phyloP scores from a whole-genome alignment of 495 filamentous ascomycete genomes.

The Cercophora sp. region DNA sequence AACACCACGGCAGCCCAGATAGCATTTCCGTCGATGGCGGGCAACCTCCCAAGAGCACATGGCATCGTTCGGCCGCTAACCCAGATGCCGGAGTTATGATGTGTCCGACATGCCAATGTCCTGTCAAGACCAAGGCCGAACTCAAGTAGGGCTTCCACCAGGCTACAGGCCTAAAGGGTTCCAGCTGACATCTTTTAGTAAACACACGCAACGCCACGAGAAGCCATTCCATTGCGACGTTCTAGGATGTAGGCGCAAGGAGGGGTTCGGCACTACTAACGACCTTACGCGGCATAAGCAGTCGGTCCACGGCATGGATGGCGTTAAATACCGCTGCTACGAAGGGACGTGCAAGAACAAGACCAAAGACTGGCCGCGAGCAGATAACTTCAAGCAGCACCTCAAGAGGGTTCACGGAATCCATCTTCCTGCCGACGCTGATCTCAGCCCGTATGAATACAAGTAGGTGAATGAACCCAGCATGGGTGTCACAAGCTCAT shows the following conservation, averaged over 20 bases:
- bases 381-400: slow-evolving; percentile 91
- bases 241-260: slow-evolving; percentile 52
- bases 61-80: slow-evolving; percentile 4
- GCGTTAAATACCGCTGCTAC: slow-evolving; percentile 64
- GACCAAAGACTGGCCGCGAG: slow-evolving; percentile 77
- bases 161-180: background rate
- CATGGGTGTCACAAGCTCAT: background rate
- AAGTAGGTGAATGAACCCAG: slow-evolving; percentile 38
- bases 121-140: slow-evolving; percentile 48
- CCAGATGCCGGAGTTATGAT: slow-evolving; percentile 15
- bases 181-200: slow-evolving; percentile 47
- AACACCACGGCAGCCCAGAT: slow-evolving; percentile 11
- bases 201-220: slow-evolving; percentile 73
- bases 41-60: slow-evolving; percentile 7
- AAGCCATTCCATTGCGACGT: slow-evolving; percentile 69
- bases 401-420: slow-evolving; percentile 67
- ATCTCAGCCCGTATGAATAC: slow-evolving; percentile 49
- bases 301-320: slow-evolving; percentile 58
- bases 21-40: slow-evolving; percentile 1
- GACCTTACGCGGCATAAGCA: slow-evolving; percentile 72
- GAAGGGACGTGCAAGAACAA: slow-evolving; percentile 60
- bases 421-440: slow-evolving; percentile 31
- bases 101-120: slow-evolving; percentile 33
- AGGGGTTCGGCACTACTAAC: slow-evolving; percentile 79
- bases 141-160: slow-evolving; percentile 36